Evolutionary conservation across 2,329 filamentous ascomycete species (phyloP).

Genomic region (Hypomyces rosellus): DNA sequence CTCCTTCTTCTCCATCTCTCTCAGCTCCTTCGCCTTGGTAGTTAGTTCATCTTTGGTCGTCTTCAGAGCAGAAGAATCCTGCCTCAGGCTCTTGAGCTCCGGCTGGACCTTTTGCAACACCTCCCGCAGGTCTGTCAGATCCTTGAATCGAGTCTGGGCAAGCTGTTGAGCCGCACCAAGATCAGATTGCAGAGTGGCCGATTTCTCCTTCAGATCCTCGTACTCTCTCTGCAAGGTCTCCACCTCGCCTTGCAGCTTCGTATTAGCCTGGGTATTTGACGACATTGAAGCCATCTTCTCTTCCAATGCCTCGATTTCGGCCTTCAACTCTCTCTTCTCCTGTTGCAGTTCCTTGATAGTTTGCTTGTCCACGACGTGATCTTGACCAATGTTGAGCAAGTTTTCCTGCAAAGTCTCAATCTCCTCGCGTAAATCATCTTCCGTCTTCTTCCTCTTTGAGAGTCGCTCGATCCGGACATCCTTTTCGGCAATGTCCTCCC

Average conservation of each 20-base stretch:
- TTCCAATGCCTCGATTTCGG: slow-evolving; percentile 60
- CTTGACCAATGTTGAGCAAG: slow-evolving; percentile 69
- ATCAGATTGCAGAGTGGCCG: slow-evolving; percentile 69
- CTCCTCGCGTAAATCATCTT: slow-evolving; percentile 77
- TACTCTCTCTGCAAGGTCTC: slow-evolving; percentile 47
- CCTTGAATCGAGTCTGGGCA: slow-evolving; percentile 81
- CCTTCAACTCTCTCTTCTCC: slow-evolving; percentile 61
- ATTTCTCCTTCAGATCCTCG: slow-evolving; percentile 64
- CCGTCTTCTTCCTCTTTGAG: slow-evolving; percentile 62
- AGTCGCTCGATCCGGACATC: slow-evolving; percentile 68
- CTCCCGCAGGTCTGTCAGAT: slow-evolving; percentile 73
- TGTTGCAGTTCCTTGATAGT: slow-evolving; percentile 62
- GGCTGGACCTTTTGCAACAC: slow-evolving; percentile 79
- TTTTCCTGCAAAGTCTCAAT: slow-evolving; percentile 79
- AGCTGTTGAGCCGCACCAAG: slow-evolving; percentile 80
- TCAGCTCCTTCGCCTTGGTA: slow-evolving; percentile 53
- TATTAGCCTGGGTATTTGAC: slow-evolving; percentile 36
- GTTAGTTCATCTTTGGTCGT: slow-evolving; percentile 67
- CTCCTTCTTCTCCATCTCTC: slow-evolving; percentile 72
- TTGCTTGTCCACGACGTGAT: slow-evolving; percentile 78
- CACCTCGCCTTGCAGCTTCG: slow-evolving; percentile 57
- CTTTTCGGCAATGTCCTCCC: slow-evolving; percentile 54
- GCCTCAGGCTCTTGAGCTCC: slow-evolving; percentile 71
- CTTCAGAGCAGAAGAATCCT: slow-evolving; percentile 71
- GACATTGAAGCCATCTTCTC: slow-evolving; percentile 51